phyloP scores from a whole-genome alignment of 768 basidiomycete genomes.

The Pisolithus albus region DNA sequence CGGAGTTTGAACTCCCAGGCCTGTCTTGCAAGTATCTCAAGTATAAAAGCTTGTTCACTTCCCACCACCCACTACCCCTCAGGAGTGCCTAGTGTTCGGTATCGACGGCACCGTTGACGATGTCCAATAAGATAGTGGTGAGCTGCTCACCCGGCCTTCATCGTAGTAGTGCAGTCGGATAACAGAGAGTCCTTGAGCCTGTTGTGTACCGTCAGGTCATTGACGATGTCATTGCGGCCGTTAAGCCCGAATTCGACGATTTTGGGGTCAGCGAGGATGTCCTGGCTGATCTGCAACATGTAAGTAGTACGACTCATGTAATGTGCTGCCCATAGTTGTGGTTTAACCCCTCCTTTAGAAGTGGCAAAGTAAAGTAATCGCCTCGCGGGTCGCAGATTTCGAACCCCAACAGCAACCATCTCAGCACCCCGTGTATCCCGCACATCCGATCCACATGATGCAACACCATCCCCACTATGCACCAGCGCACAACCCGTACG shows the following conservation, averaged over 20 bases:
- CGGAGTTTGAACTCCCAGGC: conserved; percentile 40
- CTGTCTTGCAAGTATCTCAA: conserved; percentile 31
- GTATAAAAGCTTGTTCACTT: conserved; percentile 34
- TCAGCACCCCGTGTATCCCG: conserved; percentile 47
- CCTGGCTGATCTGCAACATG: conserved; percentile 79
- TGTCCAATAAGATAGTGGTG: conserved; percentile 99
- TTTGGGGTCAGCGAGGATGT: conserved; percentile 92
- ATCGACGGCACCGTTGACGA: conserved; percentile 34
- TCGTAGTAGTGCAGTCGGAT: conserved; percentile 48
- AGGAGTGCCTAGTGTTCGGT: conserved; percentile 22
- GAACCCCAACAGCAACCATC: conserved; percentile 48
- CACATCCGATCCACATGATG: conserved; percentile 59
- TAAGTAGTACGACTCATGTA: conserved; percentile 38
- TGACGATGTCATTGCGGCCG: conserved; percentile 85
- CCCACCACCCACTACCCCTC: conserved; percentile 30
- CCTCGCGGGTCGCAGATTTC: conserved; percentile 94
- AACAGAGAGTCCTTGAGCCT: conserved; percentile 68
- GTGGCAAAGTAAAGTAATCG: conserved; percentile 94
- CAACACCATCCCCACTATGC: conserved; percentile 49
- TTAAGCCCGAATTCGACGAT: conserved; percentile 94
- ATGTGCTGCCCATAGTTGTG: conserved; percentile 1
- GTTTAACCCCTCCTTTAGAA: conserved; percentile 44
- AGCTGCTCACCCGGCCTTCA: conserved; percentile 65
- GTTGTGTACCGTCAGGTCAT: conserved; percentile 88
- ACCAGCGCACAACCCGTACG: conserved; percentile 45